Conservation (phyloP, 306 rosid species). For the Mimosa pudica region DNA sequence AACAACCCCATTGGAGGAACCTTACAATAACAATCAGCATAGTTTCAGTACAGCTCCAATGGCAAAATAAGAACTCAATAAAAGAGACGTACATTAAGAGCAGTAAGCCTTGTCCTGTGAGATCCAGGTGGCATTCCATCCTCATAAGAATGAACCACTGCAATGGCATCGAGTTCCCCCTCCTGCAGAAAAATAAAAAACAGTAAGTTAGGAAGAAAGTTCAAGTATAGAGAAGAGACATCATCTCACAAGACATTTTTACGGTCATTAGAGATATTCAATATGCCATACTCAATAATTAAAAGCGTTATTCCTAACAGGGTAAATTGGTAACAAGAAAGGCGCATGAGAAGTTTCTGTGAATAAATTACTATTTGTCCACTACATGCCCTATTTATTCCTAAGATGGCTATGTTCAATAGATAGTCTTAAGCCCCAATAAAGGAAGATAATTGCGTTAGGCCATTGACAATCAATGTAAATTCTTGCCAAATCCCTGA, state of each 20-base stretch:
- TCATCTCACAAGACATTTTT: background rate
- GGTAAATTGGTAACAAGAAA: background rate
- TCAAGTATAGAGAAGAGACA: background rate
- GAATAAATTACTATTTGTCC: background rate
- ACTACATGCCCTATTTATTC: background rate
- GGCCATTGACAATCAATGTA: too few species aligned
- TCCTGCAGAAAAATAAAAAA: slow-evolving; percentile 55
- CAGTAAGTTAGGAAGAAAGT: slow-evolving; percentile 32
- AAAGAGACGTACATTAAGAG: slow-evolving; percentile 67
- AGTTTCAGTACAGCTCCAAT: slow-evolving; percentile 19
- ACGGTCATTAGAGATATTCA: slow-evolving; percentile 14
- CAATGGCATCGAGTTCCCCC: slow-evolving; percentile 72
- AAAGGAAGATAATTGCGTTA: background rate
- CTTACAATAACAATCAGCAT: slow-evolving; percentile 40
- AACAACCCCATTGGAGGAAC: slow-evolving; percentile 99
- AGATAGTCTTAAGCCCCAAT: background rate
- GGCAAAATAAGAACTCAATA: slow-evolving; percentile 28
- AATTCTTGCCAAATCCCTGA: background rate
- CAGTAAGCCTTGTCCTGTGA: slow-evolving; percentile 84
- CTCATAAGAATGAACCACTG: slow-evolving; percentile 89
- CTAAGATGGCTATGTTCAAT: background rate
- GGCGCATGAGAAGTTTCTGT: background rate
- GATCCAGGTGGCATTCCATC: slow-evolving; percentile 68
- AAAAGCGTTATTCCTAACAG: background rate
- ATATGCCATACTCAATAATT: background rate